Percentiles rank a stretch among this genome's conserved stretches.
Conservation (phyloP, 805 yeast genomes). For the Suhomyces faveliae region DNA sequence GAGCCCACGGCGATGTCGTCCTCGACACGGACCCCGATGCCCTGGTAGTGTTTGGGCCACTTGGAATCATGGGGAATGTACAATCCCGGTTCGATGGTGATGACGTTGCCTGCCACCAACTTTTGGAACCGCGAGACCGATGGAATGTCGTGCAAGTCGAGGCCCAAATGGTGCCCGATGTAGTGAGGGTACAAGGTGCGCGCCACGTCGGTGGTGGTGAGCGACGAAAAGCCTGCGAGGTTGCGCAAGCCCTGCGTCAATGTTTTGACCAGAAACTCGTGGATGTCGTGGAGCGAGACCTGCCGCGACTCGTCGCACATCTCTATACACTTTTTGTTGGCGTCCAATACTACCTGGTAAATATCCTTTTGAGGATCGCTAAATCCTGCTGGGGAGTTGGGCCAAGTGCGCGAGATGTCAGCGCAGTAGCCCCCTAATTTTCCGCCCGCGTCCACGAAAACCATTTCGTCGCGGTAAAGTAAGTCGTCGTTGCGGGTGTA, state of each 20-base stretch:
- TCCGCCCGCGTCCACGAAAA: conserved; percentile 94
- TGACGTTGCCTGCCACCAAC: conserved; percentile 69
- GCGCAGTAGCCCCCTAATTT: conserved; percentile 90
- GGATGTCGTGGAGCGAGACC: conserved; percentile 69
- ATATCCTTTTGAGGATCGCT: conserved; percentile 77
- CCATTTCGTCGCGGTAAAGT: conserved; percentile 73
- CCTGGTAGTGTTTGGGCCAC: conserved; percentile 80
- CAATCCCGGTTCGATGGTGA: conserved; percentile 95
- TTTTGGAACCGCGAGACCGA: conserved; percentile 52
- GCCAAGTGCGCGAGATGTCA: conserved; percentile 97
- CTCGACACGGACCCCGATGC: conserved; percentile 92
- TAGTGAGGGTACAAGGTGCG: conserved; percentile 80
- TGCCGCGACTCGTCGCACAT: conserved; percentile 56
- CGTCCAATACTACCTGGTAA: conserved; percentile 83
- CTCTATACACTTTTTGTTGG: conserved; percentile 74
- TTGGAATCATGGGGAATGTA: conserved; percentile 73
- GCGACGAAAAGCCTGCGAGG: conserved; percentile 58
- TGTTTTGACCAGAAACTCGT: conserved; percentile 58
- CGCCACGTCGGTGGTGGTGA: conserved; percentile 52
- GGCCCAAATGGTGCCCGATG: conserved; percentile 92
- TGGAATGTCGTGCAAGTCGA: conserved; percentile 87
- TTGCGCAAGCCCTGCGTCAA: conserved; percentile 66
- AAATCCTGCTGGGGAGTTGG: conserved; percentile 69
- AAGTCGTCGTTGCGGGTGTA: conserved; percentile 90
- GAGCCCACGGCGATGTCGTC: conserved; percentile 85